Evolutionary conservation across 805 yeast species (phyloP).

Genomic region (Wickerhamomyces bovis): DNA sequence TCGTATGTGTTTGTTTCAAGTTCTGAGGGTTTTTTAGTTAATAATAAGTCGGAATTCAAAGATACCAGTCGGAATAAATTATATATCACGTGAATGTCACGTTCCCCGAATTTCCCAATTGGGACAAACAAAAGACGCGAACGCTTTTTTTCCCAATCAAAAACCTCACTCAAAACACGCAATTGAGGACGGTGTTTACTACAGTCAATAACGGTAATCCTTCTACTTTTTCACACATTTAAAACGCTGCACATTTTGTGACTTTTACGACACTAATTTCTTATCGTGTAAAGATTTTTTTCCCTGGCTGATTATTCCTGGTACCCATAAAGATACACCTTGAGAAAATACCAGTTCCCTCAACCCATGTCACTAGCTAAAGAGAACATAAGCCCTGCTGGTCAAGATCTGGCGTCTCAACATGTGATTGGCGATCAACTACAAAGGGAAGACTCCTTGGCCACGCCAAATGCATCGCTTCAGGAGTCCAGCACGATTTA

Average conservation of each 20-base stretch:
- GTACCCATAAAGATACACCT: not conserved
- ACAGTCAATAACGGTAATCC: not conserved
- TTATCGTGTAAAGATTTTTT: too few species aligned
- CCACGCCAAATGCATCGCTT: constrained; percentile 3
- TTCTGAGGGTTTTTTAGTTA: not conserved
- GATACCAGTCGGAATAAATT: too few species aligned
- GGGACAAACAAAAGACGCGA: not conserved
- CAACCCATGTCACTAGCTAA: not conserved
- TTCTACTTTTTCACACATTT: not conserved
- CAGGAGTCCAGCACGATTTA: constrained; percentile 38
- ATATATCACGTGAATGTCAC: not conserved
- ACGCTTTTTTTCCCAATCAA: not conserved
- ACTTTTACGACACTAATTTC: not conserved
- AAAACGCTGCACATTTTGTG: not conserved
- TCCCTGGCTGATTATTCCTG: not conserved
- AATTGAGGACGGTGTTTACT: not conserved
- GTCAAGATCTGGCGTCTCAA: not conserved
- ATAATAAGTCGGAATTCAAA: not conserved
- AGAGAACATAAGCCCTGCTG: not conserved
- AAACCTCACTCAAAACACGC: not conserved
- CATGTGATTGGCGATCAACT: not conserved
- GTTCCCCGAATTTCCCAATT: not conserved
- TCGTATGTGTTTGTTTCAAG: not conserved
- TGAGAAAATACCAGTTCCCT: not conserved
- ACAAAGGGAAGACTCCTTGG: constrained; percentile 4